A percentile compares a stretch with the other conserved stretches of the same genome.
phyloP scores from a whole-genome alignment of 2,329 filamentous ascomycete species.

The Fusarium denticulatum region DNA sequence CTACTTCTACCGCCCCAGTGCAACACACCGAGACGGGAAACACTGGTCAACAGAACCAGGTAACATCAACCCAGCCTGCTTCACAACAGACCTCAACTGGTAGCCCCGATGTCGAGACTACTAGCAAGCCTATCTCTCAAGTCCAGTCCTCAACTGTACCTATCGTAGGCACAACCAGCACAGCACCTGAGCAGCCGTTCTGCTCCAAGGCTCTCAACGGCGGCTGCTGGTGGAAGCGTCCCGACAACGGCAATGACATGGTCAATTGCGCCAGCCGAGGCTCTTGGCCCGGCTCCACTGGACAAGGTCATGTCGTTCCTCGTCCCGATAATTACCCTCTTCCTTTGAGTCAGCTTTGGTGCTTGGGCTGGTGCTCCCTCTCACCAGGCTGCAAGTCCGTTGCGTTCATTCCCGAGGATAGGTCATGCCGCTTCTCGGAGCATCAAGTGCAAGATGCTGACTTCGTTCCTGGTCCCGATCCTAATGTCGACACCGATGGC shows the following conservation, averaged over 20 bases:
- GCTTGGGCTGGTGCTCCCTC: conserved; percentile 5
- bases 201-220: conserved; percentile 13
- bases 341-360: conserved; percentile 5
- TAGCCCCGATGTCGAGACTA: neutral
- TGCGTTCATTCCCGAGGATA: neutral
- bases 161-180: neutral
- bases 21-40: neutral
- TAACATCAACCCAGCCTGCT: neutral
- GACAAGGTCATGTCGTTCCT: neutral
- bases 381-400: neutral
- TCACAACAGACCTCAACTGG: neutral
- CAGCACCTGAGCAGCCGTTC: neutral
- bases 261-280: neutral
- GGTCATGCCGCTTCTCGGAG: conserved; percentile 5
- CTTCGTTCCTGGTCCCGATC: neutral
- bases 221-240: conserved; percentile 12
- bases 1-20: neutral
- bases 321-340: neutral
- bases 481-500: neutral
- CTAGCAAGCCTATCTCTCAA: neutral
- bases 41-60: neutral
- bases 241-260: neutral
- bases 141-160: neutral
- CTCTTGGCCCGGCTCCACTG: neutral
- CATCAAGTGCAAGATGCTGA: conserved; percentile 3